Percentiles rank a stretch among this genome's conserved stretches.
These are phyloP conservation scores for Coemansia sp. DNA, from an alignment of 192 early-diverging fungal genomes.

Conservation along the genomic window DNA sequence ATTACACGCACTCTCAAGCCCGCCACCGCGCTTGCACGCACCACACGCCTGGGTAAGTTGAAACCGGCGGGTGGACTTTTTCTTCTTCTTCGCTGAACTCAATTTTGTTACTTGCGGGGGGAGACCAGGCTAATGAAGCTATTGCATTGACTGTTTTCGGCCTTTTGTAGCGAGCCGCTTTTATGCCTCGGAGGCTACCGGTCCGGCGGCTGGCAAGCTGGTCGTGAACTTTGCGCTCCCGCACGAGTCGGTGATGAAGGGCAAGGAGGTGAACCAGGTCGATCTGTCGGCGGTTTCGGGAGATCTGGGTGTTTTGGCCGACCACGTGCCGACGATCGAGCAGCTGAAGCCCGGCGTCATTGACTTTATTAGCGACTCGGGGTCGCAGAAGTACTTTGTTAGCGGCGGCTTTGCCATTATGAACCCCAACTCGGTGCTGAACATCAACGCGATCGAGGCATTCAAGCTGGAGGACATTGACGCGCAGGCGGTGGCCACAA, in stretches of 20 bases:
- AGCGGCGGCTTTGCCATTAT: slow-evolving; percentile 96
- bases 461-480: slow-evolving; percentile 86
- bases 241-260: slow-evolving; percentile 81
- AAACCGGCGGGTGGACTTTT: no score
- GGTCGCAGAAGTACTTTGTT: slow-evolving; percentile 90
- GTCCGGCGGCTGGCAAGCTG: slow-evolving; percentile 65
- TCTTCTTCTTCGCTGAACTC: no score
- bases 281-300: slow-evolving; percentile 91
- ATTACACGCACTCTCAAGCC: slow-evolving; percentile 37
- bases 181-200: slow-evolving; percentile 79
- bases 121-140: no score
- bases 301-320: slow-evolving; percentile 97
- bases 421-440: slow-evolving; percentile 93
- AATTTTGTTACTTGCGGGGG: no score
- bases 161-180: slow-evolving; percentile 54
- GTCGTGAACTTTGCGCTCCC: slow-evolving; percentile 87
- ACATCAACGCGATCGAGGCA: slow-evolving; percentile 97
- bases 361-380: slow-evolving; percentile 69
- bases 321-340: slow-evolving; percentile 96
- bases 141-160: neutral
- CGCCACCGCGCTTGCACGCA: slow-evolving; percentile 23
- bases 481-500: slow-evolving; percentile 67
- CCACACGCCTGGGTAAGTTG: slow-evolving; percentile 37
- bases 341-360: slow-evolving; percentile 90
- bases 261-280: slow-evolving; percentile 80